phyloP scores from a whole-genome alignment of 345 rosid genomes.

The Schrenkiella parvula region DNA sequence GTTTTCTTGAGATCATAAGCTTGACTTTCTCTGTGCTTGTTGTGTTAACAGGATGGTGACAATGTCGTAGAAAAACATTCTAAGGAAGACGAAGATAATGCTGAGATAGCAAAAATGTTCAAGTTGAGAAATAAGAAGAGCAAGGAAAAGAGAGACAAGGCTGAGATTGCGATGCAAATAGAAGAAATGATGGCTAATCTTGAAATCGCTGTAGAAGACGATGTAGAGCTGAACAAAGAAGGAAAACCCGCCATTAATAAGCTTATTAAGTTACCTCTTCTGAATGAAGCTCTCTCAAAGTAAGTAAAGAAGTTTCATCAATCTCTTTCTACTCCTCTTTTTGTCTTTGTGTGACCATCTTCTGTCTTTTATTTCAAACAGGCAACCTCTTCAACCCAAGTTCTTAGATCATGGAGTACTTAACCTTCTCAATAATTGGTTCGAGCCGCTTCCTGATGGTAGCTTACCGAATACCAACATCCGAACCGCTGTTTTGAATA shows the following conservation, averaged over 20 bases:
- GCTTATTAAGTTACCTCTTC: conserved; percentile 75
- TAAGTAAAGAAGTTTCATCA: background rate
- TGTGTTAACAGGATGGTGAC: conserved; percentile 38
- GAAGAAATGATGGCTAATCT: conserved; percentile 82
- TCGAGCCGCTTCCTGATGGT: conserved; percentile 93
- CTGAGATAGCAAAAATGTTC: conserved; percentile 55
- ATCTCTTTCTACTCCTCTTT: background rate
- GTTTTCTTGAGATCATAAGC: background rate
- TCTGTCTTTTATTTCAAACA: background rate
- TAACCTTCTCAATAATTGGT: conserved; percentile 73
- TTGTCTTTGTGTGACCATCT: background rate
- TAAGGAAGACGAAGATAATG: conserved; percentile 62
- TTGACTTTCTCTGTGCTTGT: background rate
- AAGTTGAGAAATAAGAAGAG: conserved; percentile 55
- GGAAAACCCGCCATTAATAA: conserved; percentile 78
- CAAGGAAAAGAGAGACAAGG: conserved; percentile 56
- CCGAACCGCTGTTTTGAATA: conserved; percentile 63
- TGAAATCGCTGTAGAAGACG: conserved; percentile 81
- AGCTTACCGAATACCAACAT: conserved; percentile 83
- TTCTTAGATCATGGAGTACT: conserved; percentile 87
- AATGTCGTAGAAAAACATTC: conserved; percentile 46
- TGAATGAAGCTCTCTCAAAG: conserved; percentile 68
- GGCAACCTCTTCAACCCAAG: conserved; percentile 72
- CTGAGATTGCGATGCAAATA: conserved; percentile 62
- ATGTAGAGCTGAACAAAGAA: conserved; percentile 56